Base-by-base conservation (phyloP, 768 basidiomycete species). In the Leucocoprinus birnbaumii region DNA sequence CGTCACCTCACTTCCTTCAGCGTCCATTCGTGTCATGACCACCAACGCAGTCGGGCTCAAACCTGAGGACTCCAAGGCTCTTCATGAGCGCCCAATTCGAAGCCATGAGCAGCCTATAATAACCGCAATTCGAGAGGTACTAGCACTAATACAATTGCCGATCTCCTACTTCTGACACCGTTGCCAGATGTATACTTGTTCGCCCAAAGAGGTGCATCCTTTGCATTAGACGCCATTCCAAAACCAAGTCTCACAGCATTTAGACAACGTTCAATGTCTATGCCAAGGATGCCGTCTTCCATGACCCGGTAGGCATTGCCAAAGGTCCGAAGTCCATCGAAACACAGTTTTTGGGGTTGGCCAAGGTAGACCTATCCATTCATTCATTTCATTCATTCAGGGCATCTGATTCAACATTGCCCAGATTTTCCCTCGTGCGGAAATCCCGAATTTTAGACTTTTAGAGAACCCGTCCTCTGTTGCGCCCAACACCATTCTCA, bases 251-350 rank as follows among this genome's bases (percentile, higher is more conserved):
- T 31, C 11, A 38, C 38, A 7, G 4, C 8, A 4, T 3, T 9
- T 51, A 78, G 78, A 63, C 52, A n/a, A 71, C 78, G 3, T 79
- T 79, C 56, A 63, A 66, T 52, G 68, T 78, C 8, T 79, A 79
- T 48, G 58, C 73, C 10, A 57, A 63, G 16, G 64, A 78, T 31
- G 75, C 75, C 0, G 62, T 73, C 50, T 79, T 80, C 58, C 73
- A 76, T 52, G 76, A 79, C 58, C 76, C 75, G 11, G 60, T 79
- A 43, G 77, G 78, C 35, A 74, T 77, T 42, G 72, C 77, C 9
- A 62, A 71, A 24, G 78, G 75, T 3, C 42, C 66, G 11, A 65
- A 66, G 26, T 68, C 77, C 9, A 73, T 79, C 38, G 70, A 70
- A 18, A 66, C 73, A 0, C 77, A 77, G 51, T 79, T 79, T 62